phyloP scores from a whole-genome alignment of 1,139 yeast species.

The Kurtzmaniella quercitrusa region DNA sequence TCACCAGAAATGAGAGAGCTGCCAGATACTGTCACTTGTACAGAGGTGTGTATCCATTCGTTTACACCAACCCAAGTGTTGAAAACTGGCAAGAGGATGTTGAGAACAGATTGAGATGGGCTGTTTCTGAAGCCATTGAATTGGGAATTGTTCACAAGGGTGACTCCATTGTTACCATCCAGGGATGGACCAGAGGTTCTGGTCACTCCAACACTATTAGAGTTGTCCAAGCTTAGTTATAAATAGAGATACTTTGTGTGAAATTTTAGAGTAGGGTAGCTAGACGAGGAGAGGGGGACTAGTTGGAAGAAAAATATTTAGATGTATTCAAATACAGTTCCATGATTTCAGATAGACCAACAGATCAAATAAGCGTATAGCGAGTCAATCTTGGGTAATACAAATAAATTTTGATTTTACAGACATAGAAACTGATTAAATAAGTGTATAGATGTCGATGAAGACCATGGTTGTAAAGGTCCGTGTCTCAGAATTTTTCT shows the following conservation, averaged over 20 bases:
- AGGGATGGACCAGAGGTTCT: slow-evolving; percentile 98
- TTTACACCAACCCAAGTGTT: slow-evolving; percentile 63
- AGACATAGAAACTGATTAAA: too few species aligned
- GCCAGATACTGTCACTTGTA: slow-evolving; percentile 95
- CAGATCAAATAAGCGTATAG: too few species aligned
- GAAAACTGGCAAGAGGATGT: slow-evolving; percentile 96
- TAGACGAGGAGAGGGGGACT: too few species aligned
- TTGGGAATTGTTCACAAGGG: slow-evolving; percentile 85
- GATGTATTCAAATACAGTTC: too few species aligned
- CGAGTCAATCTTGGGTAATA: too few species aligned
- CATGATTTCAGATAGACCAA: too few species aligned
- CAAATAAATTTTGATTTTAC: too few species aligned
- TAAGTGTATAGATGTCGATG: too few species aligned
- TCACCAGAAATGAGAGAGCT: slow-evolving; percentile 88
- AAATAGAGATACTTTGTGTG: not conserved
- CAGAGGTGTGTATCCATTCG: slow-evolving; percentile 98
- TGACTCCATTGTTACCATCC: slow-evolving; percentile 89
- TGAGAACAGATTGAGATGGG: slow-evolving; percentile 91
- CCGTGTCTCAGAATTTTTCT: too few species aligned
- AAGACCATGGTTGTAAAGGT: too few species aligned
- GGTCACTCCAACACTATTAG: slow-evolving; percentile 99
- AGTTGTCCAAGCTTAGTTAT: slow-evolving; percentile 46
- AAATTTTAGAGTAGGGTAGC: not conserved
- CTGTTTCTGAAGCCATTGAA: slow-evolving; percentile 84
- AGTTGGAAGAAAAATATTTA: too few species aligned